Evolutionary conservation across 768 basidiomycete species (phyloP).

Genomic region (Podaxis carcinomalis): DNA sequence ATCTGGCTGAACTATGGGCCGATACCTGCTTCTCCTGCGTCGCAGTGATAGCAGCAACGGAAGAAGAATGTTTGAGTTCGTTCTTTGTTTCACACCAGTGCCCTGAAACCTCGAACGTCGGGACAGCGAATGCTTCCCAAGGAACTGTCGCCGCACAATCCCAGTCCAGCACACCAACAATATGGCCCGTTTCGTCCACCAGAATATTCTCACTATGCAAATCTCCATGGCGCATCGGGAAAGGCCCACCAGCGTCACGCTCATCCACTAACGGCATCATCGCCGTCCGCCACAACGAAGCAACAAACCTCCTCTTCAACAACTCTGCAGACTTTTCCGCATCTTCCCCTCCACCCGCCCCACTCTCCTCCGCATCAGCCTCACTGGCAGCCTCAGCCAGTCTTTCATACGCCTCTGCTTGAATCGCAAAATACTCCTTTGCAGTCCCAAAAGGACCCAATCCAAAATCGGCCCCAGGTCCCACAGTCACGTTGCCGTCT

Average conservation of each 20-base stretch:
- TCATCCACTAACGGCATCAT: slow-evolving; percentile 38
- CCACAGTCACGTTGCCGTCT: slow-evolving; percentile 30
- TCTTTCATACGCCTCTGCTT: slow-evolving; percentile 36
- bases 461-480: slow-evolving; percentile 38
- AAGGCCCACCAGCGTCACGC: slow-evolving; percentile 33
- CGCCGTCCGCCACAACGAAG: slow-evolving; percentile 34
- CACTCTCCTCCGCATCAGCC: slow-evolving; percentile 22
- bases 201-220: slow-evolving; percentile 38
- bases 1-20: neutral
- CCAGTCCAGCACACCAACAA: slow-evolving; percentile 38
- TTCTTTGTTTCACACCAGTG: slow-evolving; percentile 28
- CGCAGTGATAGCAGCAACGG: neutral
- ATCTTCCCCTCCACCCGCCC: slow-evolving; percentile 9
- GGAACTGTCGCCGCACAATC: slow-evolving; percentile 40
- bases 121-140: slow-evolving; percentile 39
- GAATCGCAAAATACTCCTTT: slow-evolving; percentile 33
- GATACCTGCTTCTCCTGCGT: neutral
- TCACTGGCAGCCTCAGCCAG: slow-evolving; percentile 30
- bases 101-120: slow-evolving; percentile 38
- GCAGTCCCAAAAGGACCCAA: slow-evolving; percentile 36
- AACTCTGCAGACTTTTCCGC: slow-evolving; percentile 19
- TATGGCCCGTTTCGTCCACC: slow-evolving; percentile 34
- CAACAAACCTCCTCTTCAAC: slow-evolving; percentile 33
- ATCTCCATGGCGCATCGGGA: slow-evolving; percentile 39
- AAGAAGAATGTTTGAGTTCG: slow-evolving; percentile 3